Base-by-base conservation (phyloP, 306 rosid species). In the Quercus dentata region DNA sequence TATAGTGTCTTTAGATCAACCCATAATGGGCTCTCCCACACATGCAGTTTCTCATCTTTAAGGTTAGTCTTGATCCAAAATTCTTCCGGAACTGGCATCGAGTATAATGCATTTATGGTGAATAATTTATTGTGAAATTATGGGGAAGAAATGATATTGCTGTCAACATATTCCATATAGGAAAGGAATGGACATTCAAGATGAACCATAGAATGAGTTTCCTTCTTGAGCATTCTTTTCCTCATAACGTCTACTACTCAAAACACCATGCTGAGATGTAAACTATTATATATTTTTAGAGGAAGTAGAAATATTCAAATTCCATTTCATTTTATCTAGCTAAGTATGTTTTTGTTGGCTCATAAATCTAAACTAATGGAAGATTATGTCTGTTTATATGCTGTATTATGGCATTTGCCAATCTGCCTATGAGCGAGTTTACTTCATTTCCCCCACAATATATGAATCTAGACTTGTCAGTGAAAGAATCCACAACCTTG, bases 1-100 rank as follows among this genome's bases (percentile, higher is more conserved):
- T 81, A 18, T 88, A 86, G 85, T 88, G 21, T 74, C 78, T 55
- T 69, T 71, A 74, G 46, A 62, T 59, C 64, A 71, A 74, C 61
- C 41, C 56, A 76, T 61, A 52, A 15, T 21, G 55, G 76, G 31
- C 19, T 79, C 35, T 46, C 20, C 25, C 56, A 41, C 57, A 27
- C 31, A 61, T 6, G 63, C 21, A 70, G 28, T 18, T 62, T 44
- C n/a, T 19, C 51, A 76, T 35, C 52, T 23, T 41, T 33, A 78
- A 67, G 81, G 87, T 78, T 52, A 44, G 84, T 73, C 65, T 59
- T 27, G 13, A 55, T 67, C 74, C 12, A 58, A 52, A 7, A 38
- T 49, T 74, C 74, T 65, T 76, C 38, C 4, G 49, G 30, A 33
- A 46, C 27, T 74, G 28, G 30, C 18, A 33, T 63, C 18, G 44